A percentile compares a stretch with the other conserved stretches of the same genome.
Evolutionary conservation across 176 grass and related monocot species (phyloP).

Genomic region (Rhynchospora pubera): DNA sequence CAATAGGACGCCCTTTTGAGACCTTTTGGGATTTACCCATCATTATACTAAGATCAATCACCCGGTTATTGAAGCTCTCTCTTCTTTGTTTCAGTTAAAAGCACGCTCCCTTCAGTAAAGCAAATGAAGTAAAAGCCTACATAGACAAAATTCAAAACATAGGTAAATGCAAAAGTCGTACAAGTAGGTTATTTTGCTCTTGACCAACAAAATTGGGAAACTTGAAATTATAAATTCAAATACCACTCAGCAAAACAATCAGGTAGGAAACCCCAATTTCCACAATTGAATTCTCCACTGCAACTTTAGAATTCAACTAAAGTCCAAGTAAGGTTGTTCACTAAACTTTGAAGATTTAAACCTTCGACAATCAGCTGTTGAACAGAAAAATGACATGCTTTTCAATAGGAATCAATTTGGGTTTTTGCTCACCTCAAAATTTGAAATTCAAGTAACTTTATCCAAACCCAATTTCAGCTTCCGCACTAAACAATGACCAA

Average conservation of each 20-base stretch:
- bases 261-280: constrained; percentile 1
- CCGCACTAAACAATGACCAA: neutral
- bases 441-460: constrained; percentile 4
- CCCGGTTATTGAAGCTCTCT: neutral
- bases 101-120: neutral
- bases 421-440: neutral
- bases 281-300: neutral
- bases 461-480: neutral
- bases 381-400: neutral
- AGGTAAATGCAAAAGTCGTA: neutral
- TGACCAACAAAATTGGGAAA: neutral
- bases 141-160: neutral
- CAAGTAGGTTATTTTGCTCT: neutral
- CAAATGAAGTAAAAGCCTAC: neutral
- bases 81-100: neutral
- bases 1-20: constrained; percentile 65
- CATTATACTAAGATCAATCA: constrained; percentile 25
- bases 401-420: neutral
- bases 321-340: neutral
- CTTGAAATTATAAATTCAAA: neutral
- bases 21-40: constrained; percentile 96
- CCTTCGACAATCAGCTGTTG: neutral
- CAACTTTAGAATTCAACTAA: neutral
- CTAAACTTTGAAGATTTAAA: neutral
- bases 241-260: neutral